Evolutionary conservation across 331 rosid genomes (phyloP).

Genomic region (Saraca asoca): DNA sequence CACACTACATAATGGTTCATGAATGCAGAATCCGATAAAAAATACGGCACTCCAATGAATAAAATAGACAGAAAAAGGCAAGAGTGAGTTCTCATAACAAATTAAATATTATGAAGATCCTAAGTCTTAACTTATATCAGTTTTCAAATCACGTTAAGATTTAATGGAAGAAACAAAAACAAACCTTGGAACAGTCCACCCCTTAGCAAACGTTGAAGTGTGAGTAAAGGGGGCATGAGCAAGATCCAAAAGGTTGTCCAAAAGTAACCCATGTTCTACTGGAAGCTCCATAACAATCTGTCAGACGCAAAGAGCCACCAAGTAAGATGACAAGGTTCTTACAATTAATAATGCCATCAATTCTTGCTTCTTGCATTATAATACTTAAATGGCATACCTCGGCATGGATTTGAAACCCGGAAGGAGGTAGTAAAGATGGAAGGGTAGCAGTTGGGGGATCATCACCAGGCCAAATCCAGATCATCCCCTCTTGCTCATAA

Average conservation of each 20-base stretch:
- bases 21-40: too few relatives aligned
- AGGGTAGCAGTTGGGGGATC: constrained; percentile 70
- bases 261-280: constrained; percentile 90
- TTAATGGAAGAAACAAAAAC: constrained; percentile 32
- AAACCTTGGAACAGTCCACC: constrained; percentile 97
- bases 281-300: constrained; percentile 98
- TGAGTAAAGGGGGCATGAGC: constrained; percentile 99
- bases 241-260: constrained; percentile 97
- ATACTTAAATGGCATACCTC: constrained; percentile 55
- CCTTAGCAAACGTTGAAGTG: constrained; percentile 96
- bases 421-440: constrained; percentile 87
- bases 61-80: not conserved
- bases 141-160: constrained; percentile 1
- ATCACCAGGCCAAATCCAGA: constrained; percentile 99
- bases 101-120: not conserved
- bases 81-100: not conserved
- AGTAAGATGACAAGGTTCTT: constrained; percentile 20
- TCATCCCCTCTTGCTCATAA: constrained; percentile 90
- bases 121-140: not conserved
- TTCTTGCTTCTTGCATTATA: constrained; percentile 9
- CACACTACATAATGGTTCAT: too few relatives aligned
- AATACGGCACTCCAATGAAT: too few relatives aligned
- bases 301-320: constrained; percentile 20
- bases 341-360: constrained; percentile 6
- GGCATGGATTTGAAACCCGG: constrained; percentile 88